phyloP scores from a whole-genome alignment of 2,329 filamentous ascomycete species.

The Macrophomina pseudophaseolina region DNA sequence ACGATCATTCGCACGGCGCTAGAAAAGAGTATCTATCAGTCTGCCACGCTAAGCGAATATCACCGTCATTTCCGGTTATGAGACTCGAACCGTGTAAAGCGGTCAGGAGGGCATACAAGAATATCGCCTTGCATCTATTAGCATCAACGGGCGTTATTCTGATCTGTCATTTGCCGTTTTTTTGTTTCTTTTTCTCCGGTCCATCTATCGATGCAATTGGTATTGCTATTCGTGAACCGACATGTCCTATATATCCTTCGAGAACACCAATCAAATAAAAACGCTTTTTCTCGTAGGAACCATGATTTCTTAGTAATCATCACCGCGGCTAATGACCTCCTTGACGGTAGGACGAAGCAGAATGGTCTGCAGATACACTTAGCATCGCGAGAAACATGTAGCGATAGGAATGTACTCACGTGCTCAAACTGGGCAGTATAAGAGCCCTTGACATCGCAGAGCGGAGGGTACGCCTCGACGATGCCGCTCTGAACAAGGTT shows the following conservation, averaged over 20 bases:
- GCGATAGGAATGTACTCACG: slow-evolving; percentile 60
- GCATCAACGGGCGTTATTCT: no score
- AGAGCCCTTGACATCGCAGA: slow-evolving; percentile 90
- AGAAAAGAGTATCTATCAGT: no score
- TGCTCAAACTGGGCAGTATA: slow-evolving; percentile 96
- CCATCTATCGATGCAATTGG: neutral
- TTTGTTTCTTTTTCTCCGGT: neutral
- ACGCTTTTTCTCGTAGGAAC: neutral
- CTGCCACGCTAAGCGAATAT: no score
- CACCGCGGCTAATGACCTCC: slow-evolving; percentile 84
- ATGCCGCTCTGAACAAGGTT: slow-evolving; percentile 82
- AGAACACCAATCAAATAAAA: neutral
- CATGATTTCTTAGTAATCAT: slow-evolving; percentile 69
- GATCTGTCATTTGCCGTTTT: neutral
- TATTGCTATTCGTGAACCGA: neutral
- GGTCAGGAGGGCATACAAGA: no score
- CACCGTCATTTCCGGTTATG: no score
- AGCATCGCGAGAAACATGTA: neutral
- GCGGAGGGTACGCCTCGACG: slow-evolving; percentile 86
- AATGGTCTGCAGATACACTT: slow-evolving; percentile 64
- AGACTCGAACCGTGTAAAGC: no score
- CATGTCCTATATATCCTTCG: neutral
- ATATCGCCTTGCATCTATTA: no score
- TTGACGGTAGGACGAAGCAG: slow-evolving; percentile 68
- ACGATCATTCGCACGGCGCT: no score